Conservation (phyloP, 805 yeast genomes). For the Candida silvicultrix region DNA sequence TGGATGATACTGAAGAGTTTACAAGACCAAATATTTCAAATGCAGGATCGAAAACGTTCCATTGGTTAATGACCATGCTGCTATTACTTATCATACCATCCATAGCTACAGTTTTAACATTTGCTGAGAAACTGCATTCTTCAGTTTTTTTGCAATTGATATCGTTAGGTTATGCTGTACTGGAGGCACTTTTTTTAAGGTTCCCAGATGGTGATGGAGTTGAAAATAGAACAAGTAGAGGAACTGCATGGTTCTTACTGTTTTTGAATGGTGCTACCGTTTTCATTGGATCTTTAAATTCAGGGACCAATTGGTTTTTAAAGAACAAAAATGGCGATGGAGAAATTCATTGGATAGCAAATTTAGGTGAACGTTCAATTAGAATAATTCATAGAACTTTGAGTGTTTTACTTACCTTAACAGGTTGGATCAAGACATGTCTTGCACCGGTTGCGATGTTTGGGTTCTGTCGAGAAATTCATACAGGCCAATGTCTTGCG, state of each 20-base stretch:
- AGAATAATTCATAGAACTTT: constrained; percentile 34
- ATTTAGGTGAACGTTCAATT: constrained; percentile 31
- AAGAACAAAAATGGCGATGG: constrained; percentile 11
- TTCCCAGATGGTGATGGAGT: constrained; percentile 62
- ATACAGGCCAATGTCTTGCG: constrained; percentile 93
- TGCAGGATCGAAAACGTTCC: constrained; percentile 51
- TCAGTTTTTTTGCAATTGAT: constrained; percentile 40
- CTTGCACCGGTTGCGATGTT: constrained; percentile 78
- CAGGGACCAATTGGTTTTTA: constrained; percentile 41
- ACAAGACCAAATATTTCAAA: constrained; percentile 33
- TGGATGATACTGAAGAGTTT: constrained; percentile 24
- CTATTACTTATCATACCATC: constrained; percentile 51
- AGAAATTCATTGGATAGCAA: constrained; percentile 28
- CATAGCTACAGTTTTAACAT: constrained; percentile 43
- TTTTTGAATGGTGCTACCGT: constrained; percentile 40
- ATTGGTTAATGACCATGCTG: constrained; percentile 51
- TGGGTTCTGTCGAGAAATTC: constrained; percentile 80
- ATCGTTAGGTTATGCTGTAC: constrained; percentile 41
- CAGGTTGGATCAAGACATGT: constrained; percentile 76
- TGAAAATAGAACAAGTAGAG: constrained; percentile 62
- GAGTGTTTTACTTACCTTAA: constrained; percentile 39
- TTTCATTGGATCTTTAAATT: constrained; percentile 47
- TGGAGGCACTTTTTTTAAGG: constrained; percentile 51
- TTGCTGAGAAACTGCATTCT: constrained; percentile 44
- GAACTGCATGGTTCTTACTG: constrained; percentile 59